phyloP scores from a whole-genome alignment of 1,284 basidiomycete genomes.

The Cryptococcus sp. region DNA sequence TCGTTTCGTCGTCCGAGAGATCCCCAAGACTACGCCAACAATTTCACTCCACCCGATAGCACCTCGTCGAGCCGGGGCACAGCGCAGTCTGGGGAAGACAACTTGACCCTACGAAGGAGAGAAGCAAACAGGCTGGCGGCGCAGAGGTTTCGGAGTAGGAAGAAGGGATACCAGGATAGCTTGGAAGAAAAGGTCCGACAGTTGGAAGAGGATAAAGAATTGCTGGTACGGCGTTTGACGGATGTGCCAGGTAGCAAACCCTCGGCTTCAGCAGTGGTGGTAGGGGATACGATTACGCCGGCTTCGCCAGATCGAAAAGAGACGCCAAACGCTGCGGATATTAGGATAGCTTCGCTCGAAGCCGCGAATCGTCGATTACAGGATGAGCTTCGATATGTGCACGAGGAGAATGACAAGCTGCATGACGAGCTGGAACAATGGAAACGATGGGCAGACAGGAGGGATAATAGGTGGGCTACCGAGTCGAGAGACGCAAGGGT shows the following conservation, averaged over 20 bases:
- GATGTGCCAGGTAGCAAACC: conserved; percentile 6
- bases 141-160: conserved; percentile 39
- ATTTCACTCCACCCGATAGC: too few species aligned
- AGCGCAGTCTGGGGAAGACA: conserved; percentile 11
- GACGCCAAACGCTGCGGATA: conserved; percentile 14
- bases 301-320: conserved; percentile 12
- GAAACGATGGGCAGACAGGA: conserved; percentile 17
- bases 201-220: conserved; percentile 32
- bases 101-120: conserved; percentile 26
- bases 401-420: conserved; percentile 28
- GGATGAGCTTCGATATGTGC: conserved; percentile 22
- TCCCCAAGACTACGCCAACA: too few species aligned
- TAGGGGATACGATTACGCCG: not conserved
- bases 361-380: conserved; percentile 32
- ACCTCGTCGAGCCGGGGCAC: too few species aligned
- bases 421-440: conserved; percentile 21
- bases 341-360: conserved; percentile 31
- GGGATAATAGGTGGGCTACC: not conserved
- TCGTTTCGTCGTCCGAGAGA: not conserved
- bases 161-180: conserved; percentile 43
- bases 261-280: not conserved
- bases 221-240: conserved; percentile 20
- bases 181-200: conserved; percentile 33
- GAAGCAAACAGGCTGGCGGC: conserved; percentile 43
- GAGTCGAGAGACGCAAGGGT: not conserved